Conservation (phyloP, 2,329 filamentous ascomycete genomes). For the Ploettnerulaceae sp. region DNA sequence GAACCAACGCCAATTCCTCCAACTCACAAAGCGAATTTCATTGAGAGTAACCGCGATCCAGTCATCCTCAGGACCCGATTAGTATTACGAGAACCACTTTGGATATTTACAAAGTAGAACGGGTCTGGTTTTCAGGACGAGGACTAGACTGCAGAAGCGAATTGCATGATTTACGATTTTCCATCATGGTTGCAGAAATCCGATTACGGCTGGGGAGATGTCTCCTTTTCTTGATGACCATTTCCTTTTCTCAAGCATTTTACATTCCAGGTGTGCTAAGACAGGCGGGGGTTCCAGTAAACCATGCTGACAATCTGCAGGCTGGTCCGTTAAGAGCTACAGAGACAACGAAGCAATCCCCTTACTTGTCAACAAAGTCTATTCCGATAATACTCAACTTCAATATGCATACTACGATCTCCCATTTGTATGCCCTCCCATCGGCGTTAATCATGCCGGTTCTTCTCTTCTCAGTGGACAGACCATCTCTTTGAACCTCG, state of each 20-base stretch:
- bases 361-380: conserved; percentile 87
- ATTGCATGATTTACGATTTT: conserved; percentile 17
- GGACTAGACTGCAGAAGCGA: neutral
- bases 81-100: neutral
- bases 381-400: conserved; percentile 83
- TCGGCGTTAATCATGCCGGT: conserved; percentile 59
- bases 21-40: too few relatives aligned
- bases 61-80: neutral
- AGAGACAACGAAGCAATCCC: conserved; percentile 71
- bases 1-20: neutral
- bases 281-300: neutral
- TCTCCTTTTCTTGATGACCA: conserved; percentile 43
- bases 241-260: conserved; percentile 60
- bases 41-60: too few relatives aligned
- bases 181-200: conserved; percentile 23
- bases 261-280: conserved; percentile 71
- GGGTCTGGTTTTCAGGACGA: neutral
- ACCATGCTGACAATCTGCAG: conserved; percentile 38
- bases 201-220: conserved; percentile 38
- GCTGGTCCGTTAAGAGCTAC: conserved; percentile 81
- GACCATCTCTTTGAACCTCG: conserved; percentile 75
- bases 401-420: conserved; percentile 89
- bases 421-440: conserved; percentile 79
- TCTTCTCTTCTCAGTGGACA: conserved; percentile 69
- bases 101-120: neutral